Evolutionary conservation across 768 basidiomycete genomes (phyloP), one percentile per base, ranked within the genome.

Genomic region (Leucosporidium yakuticum): DNA sequence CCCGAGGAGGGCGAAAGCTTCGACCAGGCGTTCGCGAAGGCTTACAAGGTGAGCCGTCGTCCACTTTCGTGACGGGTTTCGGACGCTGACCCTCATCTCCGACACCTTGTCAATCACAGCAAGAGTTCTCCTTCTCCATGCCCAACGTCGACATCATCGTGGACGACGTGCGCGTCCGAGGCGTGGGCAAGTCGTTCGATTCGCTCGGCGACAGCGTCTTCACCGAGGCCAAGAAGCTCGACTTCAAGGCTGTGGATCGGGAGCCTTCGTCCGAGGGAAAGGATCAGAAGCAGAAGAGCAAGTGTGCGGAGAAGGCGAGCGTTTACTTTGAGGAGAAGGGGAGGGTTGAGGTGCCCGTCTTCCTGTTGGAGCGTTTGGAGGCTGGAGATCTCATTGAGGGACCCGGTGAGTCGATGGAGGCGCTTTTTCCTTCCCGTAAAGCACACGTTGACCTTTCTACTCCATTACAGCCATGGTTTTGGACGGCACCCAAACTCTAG

Each of bases 401-500:
- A 25, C 57, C 57, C 12, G 57, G 57, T 59, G n/a, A 23, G 57
- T 44, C 1, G 20, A 20, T 31, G n/a, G n/a, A n/a, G n/a, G 93
- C 83, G 77, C 76, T 87, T 73, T 79, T 95, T 67, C 84, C 84
- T 53, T 79, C 11, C 87, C 91, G 14, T 23, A 9, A 21, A 51
- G 14, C 50, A 3, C n/a, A 50, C 21, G 21, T 23, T 51, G 25
- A 51, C 25, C 39, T 65, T 81, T 82, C 49, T 80, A 92, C 32
- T 79, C 83, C 59, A 93, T 93, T 15, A 91, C 93, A 15, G 91
- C 92, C 47, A 88, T 97, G 85, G 88, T 98, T 69, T 90, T 96
- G 74, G 94, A 98, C 78, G 83, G 90, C 73, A 97, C 94, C 27
- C 95, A 96, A 81, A 96, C 94, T 29, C 90, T 97, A 68, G 88